phyloP scores from a whole-genome alignment of 2,329 filamentous ascomycete genomes.

The Septoria linicola region DNA sequence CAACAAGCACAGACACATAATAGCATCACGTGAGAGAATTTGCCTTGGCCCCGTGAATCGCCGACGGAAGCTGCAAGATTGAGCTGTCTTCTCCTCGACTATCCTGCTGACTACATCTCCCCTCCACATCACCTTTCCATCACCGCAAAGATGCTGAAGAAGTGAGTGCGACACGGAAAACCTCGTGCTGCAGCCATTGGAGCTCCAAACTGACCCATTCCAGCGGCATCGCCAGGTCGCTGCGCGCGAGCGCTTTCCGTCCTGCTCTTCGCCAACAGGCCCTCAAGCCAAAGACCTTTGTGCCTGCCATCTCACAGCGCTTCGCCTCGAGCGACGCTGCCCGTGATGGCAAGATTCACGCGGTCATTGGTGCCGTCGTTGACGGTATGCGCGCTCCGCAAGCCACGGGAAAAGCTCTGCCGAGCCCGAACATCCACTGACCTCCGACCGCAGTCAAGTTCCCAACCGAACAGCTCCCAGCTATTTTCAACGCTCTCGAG shows the following conservation, averaged over 20 bases:
- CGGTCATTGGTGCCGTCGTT: conserved; percentile 98
- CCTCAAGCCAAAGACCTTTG: conserved; percentile 58
- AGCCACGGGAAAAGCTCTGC: conserved; percentile 25
- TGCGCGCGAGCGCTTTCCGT: conserved; percentile 60
- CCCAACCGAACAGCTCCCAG: conserved; percentile 85
- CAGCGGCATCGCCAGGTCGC: conserved; percentile 66
- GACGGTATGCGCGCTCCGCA: conserved; percentile 68
- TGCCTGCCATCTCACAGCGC: conserved; percentile 59
- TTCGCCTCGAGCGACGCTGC: conserved; percentile 60
- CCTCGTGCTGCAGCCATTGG: conserved; percentile 40
- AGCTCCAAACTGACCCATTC: conserved; percentile 34
- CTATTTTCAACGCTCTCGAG: conserved; percentile 96
- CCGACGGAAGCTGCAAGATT: too few relatives aligned
- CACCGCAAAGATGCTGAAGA: conserved; percentile 76
- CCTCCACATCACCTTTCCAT: conserved; percentile 17
- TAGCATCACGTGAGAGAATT: too few relatives aligned
- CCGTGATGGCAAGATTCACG: conserved; percentile 63
- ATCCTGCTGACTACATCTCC: too few relatives aligned
- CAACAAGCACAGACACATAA: too few relatives aligned
- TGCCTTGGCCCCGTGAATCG: too few relatives aligned
- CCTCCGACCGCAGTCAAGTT: conserved; percentile 75
- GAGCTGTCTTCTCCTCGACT: too few relatives aligned
- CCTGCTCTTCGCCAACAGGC: conserved; percentile 58
- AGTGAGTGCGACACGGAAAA: conserved; percentile 55
- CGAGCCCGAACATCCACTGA: conserved; percentile 26